Evolutionary conservation across 768 basidiomycete species (phyloP), one percentile per base, ranked within the genome.

Genomic region (Kwoniella sp.): DNA sequence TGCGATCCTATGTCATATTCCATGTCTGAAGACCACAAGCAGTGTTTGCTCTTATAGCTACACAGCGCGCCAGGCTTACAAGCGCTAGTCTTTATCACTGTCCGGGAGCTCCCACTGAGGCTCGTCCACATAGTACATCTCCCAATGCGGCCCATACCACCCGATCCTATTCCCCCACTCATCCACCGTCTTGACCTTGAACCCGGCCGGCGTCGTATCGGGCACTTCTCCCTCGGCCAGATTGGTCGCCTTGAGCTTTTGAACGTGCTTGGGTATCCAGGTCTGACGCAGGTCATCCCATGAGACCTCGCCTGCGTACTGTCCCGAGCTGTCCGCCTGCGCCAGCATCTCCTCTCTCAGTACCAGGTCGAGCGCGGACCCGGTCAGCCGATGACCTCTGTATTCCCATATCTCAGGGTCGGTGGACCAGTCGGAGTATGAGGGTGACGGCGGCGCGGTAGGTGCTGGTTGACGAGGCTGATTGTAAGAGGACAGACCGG

Each of bases 121-220:
- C 32, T 67, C 65, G 41, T 67, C 59, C 22, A 50, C 22, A 47
- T 67, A 63, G 39, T 46, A 69, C 68, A 70, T 65, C 26, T 46
- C 65, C 65, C 27, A 50, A 40, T 46, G 22, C 34, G 38, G 38
- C 32, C 39, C 46, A 42, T 54, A 47, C 63, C 65, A 70, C 3
- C 60, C 63, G 37, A 70, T 65, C 47, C 56, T 59, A 46, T 70
- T 70, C 0, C 65, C 68, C 62, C 62, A 70, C 15, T 42, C 60
- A 57, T 70, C 68, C 46, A 44, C 37, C 29, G 50, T 44, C 39
- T 57, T 67, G 6, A 45, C 37, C 36, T 55, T 50, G 40, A 59
- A 65, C 17, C 63, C 54, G 4, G 59, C 62, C 5, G 65, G 65
- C 19, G 66, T 67, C 6, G 55, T 57, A 55, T 51, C 45, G 17